A percentile compares a stretch with the other conserved stretches of the same genome.
These are phyloP conservation scores for Metschnikowia kunwiensis DNA, from an alignment of 805 yeast species.

Conservation along the genomic window DNA sequence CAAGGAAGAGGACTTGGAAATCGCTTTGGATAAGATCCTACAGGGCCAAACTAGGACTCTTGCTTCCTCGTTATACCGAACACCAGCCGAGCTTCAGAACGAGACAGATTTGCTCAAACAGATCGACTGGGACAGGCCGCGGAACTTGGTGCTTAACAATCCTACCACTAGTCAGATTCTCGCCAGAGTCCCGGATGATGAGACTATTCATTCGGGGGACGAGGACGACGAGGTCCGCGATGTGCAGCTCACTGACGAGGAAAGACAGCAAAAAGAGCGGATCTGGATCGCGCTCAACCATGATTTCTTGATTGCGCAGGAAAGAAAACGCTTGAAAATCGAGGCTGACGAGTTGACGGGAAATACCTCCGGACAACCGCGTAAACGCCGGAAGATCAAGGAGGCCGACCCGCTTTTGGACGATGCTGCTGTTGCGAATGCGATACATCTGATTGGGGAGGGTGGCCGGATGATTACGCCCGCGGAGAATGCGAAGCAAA, in stretches of 20 bases:
- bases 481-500: slow-evolving; percentile 73
- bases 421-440: slow-evolving; percentile 29
- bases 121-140: slow-evolving; percentile 32
- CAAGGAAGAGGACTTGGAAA: slow-evolving; percentile 24
- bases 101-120: slow-evolving; percentile 17
- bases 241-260: slow-evolving; percentile 63
- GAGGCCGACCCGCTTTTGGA: slow-evolving; percentile 23
- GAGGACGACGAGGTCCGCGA: slow-evolving; percentile 78
- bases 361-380: slow-evolving; percentile 45
- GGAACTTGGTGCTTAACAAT: slow-evolving; percentile 48
- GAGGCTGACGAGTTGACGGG: slow-evolving; percentile 90
- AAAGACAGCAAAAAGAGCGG: slow-evolving; percentile 68
- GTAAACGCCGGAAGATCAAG: slow-evolving; percentile 38
- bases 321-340: slow-evolving; percentile 72
- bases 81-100: slow-evolving; percentile 19
- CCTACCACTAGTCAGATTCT: slow-evolving; percentile 60
- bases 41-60: slow-evolving; percentile 23
- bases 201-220: slow-evolving; percentile 59
- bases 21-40: slow-evolving; percentile 16
- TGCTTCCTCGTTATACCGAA: slow-evolving; percentile 19
- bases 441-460: slow-evolving; percentile 40
- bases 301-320: slow-evolving; percentile 82
- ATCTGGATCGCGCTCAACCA: slow-evolving; percentile 90
- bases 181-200: slow-evolving; percentile 53
- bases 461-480: slow-evolving; percentile 52